Conservation (phyloP, 2,329 filamentous ascomycete species). For the Phyllosticta paracitricarpa region DNA sequence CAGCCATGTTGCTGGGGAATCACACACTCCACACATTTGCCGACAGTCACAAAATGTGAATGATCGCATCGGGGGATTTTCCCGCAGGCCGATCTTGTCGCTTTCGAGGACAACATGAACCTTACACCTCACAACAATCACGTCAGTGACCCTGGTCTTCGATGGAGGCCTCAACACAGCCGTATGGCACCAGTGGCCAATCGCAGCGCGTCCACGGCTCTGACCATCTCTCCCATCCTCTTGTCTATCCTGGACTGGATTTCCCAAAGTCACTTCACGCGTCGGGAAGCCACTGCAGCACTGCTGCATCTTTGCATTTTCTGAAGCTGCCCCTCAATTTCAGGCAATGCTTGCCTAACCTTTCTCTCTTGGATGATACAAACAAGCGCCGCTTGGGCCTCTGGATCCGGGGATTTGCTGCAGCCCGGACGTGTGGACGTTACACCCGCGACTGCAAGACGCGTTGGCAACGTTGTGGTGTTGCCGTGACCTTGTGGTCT, state of each 20-base stretch:
- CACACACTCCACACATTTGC: too few species aligned
- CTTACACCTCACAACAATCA: neutral
- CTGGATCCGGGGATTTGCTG: neutral
- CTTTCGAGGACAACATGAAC: neutral
- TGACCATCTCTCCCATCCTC: neutral
- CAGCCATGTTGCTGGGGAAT: neutral
- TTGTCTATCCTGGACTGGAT: neutral
- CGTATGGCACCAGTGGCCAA: neutral
- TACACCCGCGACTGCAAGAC: neutral
- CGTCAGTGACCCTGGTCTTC: neutral
- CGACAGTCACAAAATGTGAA: neutral
- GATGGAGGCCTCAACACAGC: neutral
- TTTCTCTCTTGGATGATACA: neutral
- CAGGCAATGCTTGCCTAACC: neutral
- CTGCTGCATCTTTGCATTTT: neutral
- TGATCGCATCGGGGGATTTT: neutral
- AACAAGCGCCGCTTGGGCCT: neutral
- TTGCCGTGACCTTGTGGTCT: neutral
- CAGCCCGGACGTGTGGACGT: neutral
- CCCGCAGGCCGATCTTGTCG: neutral
- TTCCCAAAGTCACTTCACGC: neutral
- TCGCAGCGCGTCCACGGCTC: neutral
- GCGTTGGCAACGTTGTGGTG: neutral
- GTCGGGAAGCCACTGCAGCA: neutral
- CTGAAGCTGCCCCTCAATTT: neutral